These are phyloP conservation scores for Myotisia sp. DNA, from an alignment of 2,329 filamentous ascomycete genomes.

Conservation along the genomic window DNA sequence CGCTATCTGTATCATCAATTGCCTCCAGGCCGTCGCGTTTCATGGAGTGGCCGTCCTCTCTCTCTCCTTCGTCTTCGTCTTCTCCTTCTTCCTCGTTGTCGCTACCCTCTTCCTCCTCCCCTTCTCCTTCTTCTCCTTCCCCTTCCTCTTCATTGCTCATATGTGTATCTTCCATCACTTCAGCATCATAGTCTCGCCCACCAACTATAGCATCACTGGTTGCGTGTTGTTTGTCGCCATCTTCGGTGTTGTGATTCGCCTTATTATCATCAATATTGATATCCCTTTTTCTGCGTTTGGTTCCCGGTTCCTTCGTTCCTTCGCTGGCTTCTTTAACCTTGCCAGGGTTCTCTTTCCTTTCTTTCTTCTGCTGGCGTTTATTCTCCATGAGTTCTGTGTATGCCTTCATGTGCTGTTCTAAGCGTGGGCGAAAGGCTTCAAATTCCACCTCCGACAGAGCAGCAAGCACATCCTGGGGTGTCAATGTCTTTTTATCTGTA, in stretches of 20 bases:
- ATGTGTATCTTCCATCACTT: constrained; percentile 4
- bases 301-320: constrained; percentile 45
- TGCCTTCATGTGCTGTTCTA: constrained; percentile 44
- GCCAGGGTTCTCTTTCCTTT: constrained; percentile 33
- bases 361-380: constrained; percentile 27
- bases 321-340: constrained; percentile 43
- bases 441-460: constrained; percentile 49
- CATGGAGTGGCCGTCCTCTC: too few species aligned
- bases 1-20: constrained; percentile 4
- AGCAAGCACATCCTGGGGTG: constrained; percentile 45
- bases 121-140: constrained; percentile 13
- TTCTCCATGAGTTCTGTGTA: constrained; percentile 26
- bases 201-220: not conserved
- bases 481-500: constrained; percentile 48
- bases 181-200: constrained; percentile 2
- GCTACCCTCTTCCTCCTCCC: constrained; percentile 16
- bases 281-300: constrained; percentile 14
- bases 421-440: constrained; percentile 41
- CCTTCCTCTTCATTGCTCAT: constrained; percentile 12
- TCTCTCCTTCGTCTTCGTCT: constrained; percentile 17
- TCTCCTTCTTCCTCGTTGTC: constrained; percentile 10
- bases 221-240: not conserved
- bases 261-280: constrained; percentile 14
- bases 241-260: not conserved
- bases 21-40: not conserved